Base-by-base conservation (phyloP, 2,329 filamentous ascomycete species). In the Zalaria sp. region DNA sequence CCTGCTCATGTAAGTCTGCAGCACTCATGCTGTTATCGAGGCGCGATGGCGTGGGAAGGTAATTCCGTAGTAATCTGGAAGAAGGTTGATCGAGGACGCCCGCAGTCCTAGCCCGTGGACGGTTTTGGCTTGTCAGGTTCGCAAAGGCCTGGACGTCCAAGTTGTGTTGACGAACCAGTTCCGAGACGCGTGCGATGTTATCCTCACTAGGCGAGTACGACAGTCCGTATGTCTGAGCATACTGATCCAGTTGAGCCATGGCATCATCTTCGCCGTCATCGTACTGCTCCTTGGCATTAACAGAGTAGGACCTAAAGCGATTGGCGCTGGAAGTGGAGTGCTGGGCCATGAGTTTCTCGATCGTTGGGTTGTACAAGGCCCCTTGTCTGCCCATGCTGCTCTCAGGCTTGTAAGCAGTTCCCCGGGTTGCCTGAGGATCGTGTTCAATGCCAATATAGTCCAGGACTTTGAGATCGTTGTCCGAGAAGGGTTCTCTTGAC, bases 271-370 rank as follows among this genome's bases (percentile, higher is more conserved):
- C 81, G 40, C 93, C 88, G 53, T 93, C 86, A 2, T 83, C 88
- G 54, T 96, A 96, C 60, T 91, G 93, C 59, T 96, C 89, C 63
- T 93, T 95, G 43, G 93, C 93, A 62, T 98, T 98, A 49, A 98
- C 91, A 1, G 91, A 98, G 61, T 95, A 96, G 2, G 91, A 98
- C 37, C 91, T 79, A 69, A 96, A 93, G 40, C 91, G 79, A 59
- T 83, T 96, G 36, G 81, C 73, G 52, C 83, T 83, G 57, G 77
- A 83, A 49, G 80, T 81, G 56, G 84, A 81, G 49, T 80, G 81
- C 48, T 85, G 74, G 57, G 84, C 81, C 47, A 80, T 79, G 46
- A 89, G 68, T 54, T 83, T 83, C 36, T 81, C 79, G 29, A 89
- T 70, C 49, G 86, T 82, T 1, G 43, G 46, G 18, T 45, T 34